A percentile compares a stretch with the other conserved stretches of the same genome.
Conservation (phyloP, 75 land plant genomes). For the Selaginella moellendorffii region DNA sequence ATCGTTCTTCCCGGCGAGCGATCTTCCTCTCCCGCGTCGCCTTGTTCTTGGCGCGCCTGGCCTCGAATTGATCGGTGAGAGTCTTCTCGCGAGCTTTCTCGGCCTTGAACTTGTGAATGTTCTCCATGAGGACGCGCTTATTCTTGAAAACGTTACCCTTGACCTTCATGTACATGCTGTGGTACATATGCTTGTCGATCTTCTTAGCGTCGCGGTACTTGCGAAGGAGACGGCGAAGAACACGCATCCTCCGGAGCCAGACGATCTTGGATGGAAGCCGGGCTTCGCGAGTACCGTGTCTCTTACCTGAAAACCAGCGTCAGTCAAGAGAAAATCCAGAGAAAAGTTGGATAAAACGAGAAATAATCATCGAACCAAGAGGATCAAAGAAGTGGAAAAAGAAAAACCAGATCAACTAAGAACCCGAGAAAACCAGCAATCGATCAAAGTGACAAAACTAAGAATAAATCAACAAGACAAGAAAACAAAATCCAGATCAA, state of each 20-base stretch:
- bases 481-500: background rate
- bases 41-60: slow-evolving; percentile 74
- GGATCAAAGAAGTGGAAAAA: background rate
- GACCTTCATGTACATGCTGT: slow-evolving; percentile 24
- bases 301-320: too few species aligned
- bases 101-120: slow-evolving; percentile 85
- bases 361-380: slow-evolving; percentile 14
- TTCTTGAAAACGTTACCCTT: slow-evolving; percentile 84
- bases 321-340: too few species aligned
- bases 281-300: slow-evolving; percentile 87
- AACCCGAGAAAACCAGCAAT: too few species aligned
- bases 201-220: slow-evolving; percentile 72
- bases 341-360: too few species aligned
- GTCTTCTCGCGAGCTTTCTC: slow-evolving; percentile 87
- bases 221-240: slow-evolving; percentile 57
- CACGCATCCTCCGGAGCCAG: slow-evolving; percentile 82
- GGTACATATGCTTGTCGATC: slow-evolving; percentile 90
- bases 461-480: background rate
- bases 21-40: slow-evolving; percentile 72
- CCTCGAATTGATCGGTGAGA: slow-evolving; percentile 60
- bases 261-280: slow-evolving; percentile 70
- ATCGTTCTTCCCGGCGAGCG: slow-evolving; percentile 67
- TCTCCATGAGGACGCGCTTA: slow-evolving; percentile 88
- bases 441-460: too few species aligned
- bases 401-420: background rate